Base-by-base conservation (phyloP, 2,329 filamentous ascomycete genomes). In the Pseudocercospora vitis region DNA sequence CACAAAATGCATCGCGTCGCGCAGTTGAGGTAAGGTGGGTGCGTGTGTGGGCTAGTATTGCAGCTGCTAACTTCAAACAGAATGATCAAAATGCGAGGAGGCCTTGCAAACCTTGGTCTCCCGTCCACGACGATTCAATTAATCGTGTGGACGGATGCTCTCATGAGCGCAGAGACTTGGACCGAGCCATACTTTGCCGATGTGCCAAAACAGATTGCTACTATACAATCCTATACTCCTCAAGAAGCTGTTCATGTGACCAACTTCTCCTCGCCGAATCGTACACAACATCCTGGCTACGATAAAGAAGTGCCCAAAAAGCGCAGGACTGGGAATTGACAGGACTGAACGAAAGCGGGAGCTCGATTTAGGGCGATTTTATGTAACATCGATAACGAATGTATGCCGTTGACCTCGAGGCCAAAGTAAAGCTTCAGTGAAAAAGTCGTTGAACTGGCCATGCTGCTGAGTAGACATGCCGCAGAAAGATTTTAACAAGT, bases 1-100 rank as follows among this genome's bases (percentile, higher is more conserved):
- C 53, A 61, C 35, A 48, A 42, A 2, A 56, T 62, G 21, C 60
- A 64, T 48, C 52, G 60, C 4, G 54, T 58, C 18, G 59, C 58
- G 7, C 61, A 62, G 42, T 31, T 52, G 44, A 45, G 56, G 51
- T 57, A 35, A 44, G 42, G 7, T 7, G 19, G 31, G 19, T 9
- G 8, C 14, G 4, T 37, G 16, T 11, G 8, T 31, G n/a, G 11
- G 21, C n/a, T n/a, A 12, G 6, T 9, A 7, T 7, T 11, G 18
- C 18, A 14, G 14, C 9, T 3, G 39, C 46, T 47, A 18, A 52
- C 39, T 26, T 19, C 3, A 4, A n/a, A 21, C 21, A 58, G 56
- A 33, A 60, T 60, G 57, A 55, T 57, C 29, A 55, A 52, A 19
- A 54, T 60, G 49, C 48, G 57, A 8, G 57, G 57, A 12, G 57